phyloP scores from a whole-genome alignment of 768 basidiomycete species.

The Pholiota microspora region DNA sequence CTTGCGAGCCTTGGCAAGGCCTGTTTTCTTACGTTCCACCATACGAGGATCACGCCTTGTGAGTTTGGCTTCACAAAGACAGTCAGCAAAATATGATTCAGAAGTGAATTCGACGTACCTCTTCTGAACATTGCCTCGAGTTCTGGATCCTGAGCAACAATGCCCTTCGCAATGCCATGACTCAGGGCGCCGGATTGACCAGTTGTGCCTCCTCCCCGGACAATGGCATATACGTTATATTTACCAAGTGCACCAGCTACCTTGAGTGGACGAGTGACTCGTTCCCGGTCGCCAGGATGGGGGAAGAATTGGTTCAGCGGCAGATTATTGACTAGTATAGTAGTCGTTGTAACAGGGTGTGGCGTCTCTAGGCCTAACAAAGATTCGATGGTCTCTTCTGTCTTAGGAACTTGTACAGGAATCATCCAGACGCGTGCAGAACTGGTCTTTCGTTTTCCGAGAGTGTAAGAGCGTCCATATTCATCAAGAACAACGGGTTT shows the following conservation, averaged over 20 bases:
- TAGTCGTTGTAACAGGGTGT: slow-evolving; percentile 46
- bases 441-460: slow-evolving; percentile 88
- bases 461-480: slow-evolving; percentile 80
- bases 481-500: slow-evolving; percentile 66
- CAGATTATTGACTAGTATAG: slow-evolving; percentile 82
- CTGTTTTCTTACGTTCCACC: slow-evolving; percentile 99
- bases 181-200: slow-evolving; percentile 91
- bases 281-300: slow-evolving; percentile 72
- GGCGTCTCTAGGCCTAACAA: slow-evolving; percentile 23
- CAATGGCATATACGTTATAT: slow-evolving; percentile 75
- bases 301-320: slow-evolving; percentile 81
- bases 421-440: slow-evolving; percentile 94
- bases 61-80: slow-evolving; percentile 62
- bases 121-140: slow-evolving; percentile 64
- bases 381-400: slow-evolving; percentile 18
- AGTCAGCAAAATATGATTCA: slow-evolving; percentile 6
- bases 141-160: slow-evolving; percentile 69
- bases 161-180: slow-evolving; percentile 72
- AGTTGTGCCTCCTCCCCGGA: slow-evolving; percentile 85
- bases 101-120: slow-evolving; percentile 46
- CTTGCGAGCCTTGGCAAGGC: slow-evolving; percentile 88
- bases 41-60: slow-evolving; percentile 91
- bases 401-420: slow-evolving; percentile 38
- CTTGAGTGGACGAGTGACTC: slow-evolving; percentile 79
- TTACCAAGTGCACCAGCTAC: slow-evolving; percentile 81